Evolutionary conservation across 2,329 filamentous ascomycete genomes (phyloP), one percentile per base, ranked within the genome.

Genomic region (Diaporthe sp.): DNA sequence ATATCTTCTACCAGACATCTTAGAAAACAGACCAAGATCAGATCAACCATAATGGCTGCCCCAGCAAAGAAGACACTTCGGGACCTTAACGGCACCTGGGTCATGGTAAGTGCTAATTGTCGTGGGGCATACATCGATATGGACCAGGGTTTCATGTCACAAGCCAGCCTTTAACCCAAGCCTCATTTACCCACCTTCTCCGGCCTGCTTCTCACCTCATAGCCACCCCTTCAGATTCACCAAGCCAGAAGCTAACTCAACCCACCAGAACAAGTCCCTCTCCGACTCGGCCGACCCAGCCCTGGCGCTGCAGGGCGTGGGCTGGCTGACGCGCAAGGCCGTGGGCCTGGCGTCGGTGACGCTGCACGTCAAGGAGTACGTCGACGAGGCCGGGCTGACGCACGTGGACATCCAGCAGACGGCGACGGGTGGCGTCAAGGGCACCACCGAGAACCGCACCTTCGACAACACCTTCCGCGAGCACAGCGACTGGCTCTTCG

Each of bases 401-500:
- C 91, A 93, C 85, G 89, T 97, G 84, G 90, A 94, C 84, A 92
- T 95, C 81, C 89, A 91, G 75, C 95, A 97, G 86, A 87, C 90
- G 63, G 87, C 90, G 51, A 94, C 93, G 12, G 94, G 92, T 76
- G 93, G 92, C 73, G 87, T 97, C 78, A 90, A 90, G 81, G 92
- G 91, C 80, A 95, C 87, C 68, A 81, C 86, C 57, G 90, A 92
- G 87, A 82, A 84, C 78, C 90, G 90, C 75, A 89, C 86, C 81
- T 80, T 90, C 71, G 90, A 92, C 85, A 81, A 84, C 82, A 79
- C 79, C 72, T 83, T 79, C 79, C 92, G 93, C 79, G 89, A 90
- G 77, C 94, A 96, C 86, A 86, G 86, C 34, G 95, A 98, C 87
- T 92, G 92, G 88, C 90, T 98, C 79, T 98, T 97, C 83, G 95